A percentile compares a stretch with the other conserved stretches of the same genome.
phyloP scores from a whole-genome alignment of 2,329 filamentous ascomycete genomes.

The Pezicula neosporulosa region DNA sequence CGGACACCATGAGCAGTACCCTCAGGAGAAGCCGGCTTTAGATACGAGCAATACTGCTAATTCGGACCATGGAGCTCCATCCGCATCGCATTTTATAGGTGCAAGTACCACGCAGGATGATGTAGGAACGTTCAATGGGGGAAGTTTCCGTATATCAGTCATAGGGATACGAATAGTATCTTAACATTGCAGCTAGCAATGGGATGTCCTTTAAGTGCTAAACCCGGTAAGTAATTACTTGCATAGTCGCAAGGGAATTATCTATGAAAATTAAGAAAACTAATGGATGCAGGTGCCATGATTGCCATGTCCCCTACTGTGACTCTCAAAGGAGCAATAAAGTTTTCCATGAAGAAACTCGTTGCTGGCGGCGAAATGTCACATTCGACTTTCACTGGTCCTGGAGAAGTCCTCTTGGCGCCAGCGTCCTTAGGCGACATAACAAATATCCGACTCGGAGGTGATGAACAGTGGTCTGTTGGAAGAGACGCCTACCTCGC shows the following conservation, averaged over 20 bases:
- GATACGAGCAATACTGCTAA: conserved; percentile 24
- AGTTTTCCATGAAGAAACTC: conserved; percentile 91
- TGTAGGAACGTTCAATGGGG: conserved; percentile 95
- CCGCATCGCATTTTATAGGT: conserved; percentile 57
- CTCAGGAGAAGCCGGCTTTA: conserved; percentile 24
- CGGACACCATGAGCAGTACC: conserved; percentile 17
- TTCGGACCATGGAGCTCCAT: conserved; percentile 36
- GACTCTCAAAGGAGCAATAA: conserved; percentile 76
- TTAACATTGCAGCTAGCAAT: conserved; percentile 86
- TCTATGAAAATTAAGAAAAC: background rate
- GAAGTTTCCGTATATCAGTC: conserved; percentile 92
- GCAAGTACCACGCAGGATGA: conserved; percentile 68
- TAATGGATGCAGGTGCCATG: conserved; percentile 64
- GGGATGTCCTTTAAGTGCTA: conserved; percentile 77
- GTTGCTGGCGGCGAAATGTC: conserved; percentile 76
- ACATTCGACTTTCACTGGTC: conserved; percentile 79
- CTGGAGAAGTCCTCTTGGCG: conserved; percentile 83
- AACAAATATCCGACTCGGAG: conserved; percentile 70
- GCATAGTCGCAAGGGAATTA: background rate
- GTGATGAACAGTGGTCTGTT: conserved; percentile 75
- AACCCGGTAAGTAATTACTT: conserved; percentile 54
- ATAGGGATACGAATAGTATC: conserved; percentile 86
- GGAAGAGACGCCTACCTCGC: conserved; percentile 86
- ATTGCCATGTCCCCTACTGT: conserved; percentile 92
- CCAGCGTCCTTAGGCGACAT: conserved; percentile 82